Base-by-base conservation (phyloP, 208 protist genomes). In the Vickermania spadyakhi region DNA sequence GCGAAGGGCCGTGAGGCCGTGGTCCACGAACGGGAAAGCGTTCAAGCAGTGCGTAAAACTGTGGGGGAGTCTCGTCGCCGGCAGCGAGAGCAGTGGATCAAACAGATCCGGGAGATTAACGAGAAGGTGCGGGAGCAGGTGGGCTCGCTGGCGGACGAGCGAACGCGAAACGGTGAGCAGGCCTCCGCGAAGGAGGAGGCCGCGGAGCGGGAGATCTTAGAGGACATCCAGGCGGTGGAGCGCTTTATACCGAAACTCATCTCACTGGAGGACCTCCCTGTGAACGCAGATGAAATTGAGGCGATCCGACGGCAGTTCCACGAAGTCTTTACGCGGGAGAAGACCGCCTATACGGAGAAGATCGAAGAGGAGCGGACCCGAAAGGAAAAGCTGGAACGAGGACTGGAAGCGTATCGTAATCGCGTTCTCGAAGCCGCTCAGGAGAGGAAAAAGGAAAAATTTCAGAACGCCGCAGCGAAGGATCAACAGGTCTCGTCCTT, bases 91-190 rank as follows among this genome's bases (percentile, higher is more conserved):
- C 84, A 94, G 75, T 96, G 90, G 87, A 85, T 96, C 31, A 69
- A 81, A 62, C 84, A 94, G 68, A 96, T 96, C 50, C 81, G 83
- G 58, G 86, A 93, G 23, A 86, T 91, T 56, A 94, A 93, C 70
- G 72, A 82, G 49, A 91, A 90, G 72, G 83, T 92, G 22, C 73
- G 91, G 28, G 74, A 85, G 41, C 79, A 92, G 58, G 64, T 96
- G 29, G 62, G 68, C 41, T 51, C 77, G 0, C 71, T 96, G 23
- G 70, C 68, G 7, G 77, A 91, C 56, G 83, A 90, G 62, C 76
- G 84, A 60, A 86, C 78, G 64, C 68, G 82, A 62, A 83, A 86
- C 31, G 76, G 81, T 26, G 82, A 91, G 59, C 31, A 70, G 13
- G 66, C 81, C 3, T 83, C 83, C 21, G 58, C 66, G 2, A 85